Evolutionary conservation across 2,329 filamentous ascomycete species (phyloP).

Genomic region (Emericellopsis atlantica): DNA sequence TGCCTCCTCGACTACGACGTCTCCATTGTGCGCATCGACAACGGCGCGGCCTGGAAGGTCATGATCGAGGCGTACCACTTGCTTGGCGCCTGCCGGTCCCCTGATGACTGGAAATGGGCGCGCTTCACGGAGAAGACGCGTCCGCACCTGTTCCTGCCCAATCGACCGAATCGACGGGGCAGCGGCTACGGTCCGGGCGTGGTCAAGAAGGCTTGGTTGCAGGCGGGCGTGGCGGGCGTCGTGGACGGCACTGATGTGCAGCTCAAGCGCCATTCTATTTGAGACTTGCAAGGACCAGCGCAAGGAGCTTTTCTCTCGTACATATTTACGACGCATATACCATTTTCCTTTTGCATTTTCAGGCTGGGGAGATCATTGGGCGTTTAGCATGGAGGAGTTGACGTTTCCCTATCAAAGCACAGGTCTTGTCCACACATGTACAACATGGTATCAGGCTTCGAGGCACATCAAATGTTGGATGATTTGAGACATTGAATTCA

Average conservation of each 20-base stretch:
- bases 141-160: constrained; percentile 9
- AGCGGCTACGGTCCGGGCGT: constrained; percentile 6
- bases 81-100: constrained; percentile 9
- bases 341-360: no score
- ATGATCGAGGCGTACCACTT: constrained; percentile 8
- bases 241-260: not conserved
- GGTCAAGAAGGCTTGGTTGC: constrained; percentile 7
- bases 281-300: no score
- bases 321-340: no score
- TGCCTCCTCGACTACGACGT: constrained; percentile 12
- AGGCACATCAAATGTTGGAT: no score
- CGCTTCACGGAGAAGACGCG: constrained; percentile 9
- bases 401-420: no score
- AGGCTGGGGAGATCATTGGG: no score
- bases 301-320: no score
- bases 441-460: no score
- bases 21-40: constrained; percentile 5
- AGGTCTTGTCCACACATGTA: no score
- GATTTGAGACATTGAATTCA: not conserved
- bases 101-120: constrained; percentile 12
- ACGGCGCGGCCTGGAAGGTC: constrained; percentile 4
- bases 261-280: constrained; percentile 1
- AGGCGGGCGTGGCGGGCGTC: not conserved
- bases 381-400: no score
- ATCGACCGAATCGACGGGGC: constrained; percentile 9